phyloP scores from a whole-genome alignment of 148 eudicot genomes.

The Silene conica region DNA sequence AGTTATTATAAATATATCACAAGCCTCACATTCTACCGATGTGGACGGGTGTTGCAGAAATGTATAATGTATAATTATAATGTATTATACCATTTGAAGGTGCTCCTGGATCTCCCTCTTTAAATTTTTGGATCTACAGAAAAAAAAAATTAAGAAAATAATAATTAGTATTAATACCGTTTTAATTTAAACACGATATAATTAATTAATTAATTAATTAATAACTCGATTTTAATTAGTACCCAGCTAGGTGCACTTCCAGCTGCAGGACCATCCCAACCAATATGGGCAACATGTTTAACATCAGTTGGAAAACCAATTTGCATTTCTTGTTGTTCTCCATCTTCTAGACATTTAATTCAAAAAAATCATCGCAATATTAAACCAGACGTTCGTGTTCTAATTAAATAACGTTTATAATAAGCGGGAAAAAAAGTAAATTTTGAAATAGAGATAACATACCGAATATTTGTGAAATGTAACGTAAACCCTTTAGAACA shows the following conservation, averaged over 20 bases:
- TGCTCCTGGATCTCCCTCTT: conserved; percentile 19
- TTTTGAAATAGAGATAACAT: background rate
- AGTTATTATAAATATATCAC: no score
- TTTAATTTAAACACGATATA: no score
- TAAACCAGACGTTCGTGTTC: no score
- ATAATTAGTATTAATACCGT: no score
- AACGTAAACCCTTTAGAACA: conserved; percentile 25
- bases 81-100: conserved; percentile 23
- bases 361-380: background rate
- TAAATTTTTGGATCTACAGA: conserved; percentile 19
- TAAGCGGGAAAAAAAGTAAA: background rate
- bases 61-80: background rate
- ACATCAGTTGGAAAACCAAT: conserved; percentile 52
- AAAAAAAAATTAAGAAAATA: background rate
- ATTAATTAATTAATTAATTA: no score
- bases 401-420: no score
- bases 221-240: no score
- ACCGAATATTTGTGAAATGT: conserved; percentile 27
- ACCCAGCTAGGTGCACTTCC: conserved; percentile 48
- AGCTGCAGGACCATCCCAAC: conserved; percentile 54
- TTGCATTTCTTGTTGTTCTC: conserved; percentile 38
- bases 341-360: conserved; percentile 29
- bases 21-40: no score
- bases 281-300: conserved; percentile 54
- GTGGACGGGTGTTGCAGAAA: no score